phyloP scores from a whole-genome alignment of 1,284 basidiomycete species.

The Baeospora myosura region DNA sequence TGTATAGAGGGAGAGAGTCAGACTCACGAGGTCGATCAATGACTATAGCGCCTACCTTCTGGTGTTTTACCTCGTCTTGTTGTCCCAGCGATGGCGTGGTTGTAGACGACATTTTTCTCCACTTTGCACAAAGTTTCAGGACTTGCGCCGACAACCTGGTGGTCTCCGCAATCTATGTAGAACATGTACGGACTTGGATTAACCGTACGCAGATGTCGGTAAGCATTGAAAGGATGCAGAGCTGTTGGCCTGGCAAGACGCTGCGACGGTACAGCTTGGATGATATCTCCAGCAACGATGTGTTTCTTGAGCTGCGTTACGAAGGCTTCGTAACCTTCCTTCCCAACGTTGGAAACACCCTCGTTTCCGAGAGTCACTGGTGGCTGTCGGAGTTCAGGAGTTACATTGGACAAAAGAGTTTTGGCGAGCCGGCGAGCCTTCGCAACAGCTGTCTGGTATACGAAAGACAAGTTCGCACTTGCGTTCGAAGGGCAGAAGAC shows the following conservation, averaged over 20 bases:
- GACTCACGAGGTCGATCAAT: not conserved
- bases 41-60: slow-evolving; percentile 52
- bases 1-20: slow-evolving; percentile 10
- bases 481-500: slow-evolving; percentile 76
- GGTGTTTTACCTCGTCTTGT: slow-evolving; percentile 79
- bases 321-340: slow-evolving; percentile 87
- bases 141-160: slow-evolving; percentile 93
- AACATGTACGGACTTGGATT: slow-evolving; percentile 99
- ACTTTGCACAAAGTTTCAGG: slow-evolving; percentile 98
- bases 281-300: slow-evolving; percentile 95
- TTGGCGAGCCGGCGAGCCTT: slow-evolving; percentile 75
- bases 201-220: slow-evolving; percentile 85
- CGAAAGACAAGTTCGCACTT: slow-evolving; percentile 61
- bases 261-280: slow-evolving; percentile 97
- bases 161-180: slow-evolving; percentile 89
- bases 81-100: slow-evolving; percentile 98
- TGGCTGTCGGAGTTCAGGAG: slow-evolving; percentile 60
- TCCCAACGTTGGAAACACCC: slow-evolving; percentile 87
- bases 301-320: slow-evolving; percentile 91
- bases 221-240: slow-evolving; percentile 96
- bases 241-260: slow-evolving; percentile 78
- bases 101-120: slow-evolving; percentile 85
- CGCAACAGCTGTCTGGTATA: slow-evolving; percentile 76
- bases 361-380: slow-evolving; percentile 68
- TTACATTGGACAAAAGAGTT: slow-evolving; percentile 49